Conservation (phyloP, 805 yeast species). For the Limtongia smithiae region DNA sequence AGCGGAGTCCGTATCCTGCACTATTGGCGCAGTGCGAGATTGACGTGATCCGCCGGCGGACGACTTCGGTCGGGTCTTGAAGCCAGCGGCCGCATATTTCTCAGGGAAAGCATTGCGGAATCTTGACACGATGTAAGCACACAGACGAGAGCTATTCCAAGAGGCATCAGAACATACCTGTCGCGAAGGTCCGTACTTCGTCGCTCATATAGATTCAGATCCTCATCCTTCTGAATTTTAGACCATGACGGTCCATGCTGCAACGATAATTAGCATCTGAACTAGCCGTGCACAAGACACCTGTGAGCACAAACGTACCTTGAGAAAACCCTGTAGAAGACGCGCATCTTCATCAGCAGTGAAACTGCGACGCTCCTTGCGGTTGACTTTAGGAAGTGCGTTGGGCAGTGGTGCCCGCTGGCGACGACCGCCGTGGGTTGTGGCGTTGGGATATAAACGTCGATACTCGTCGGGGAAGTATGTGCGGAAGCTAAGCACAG, state of each 20-base stretch:
- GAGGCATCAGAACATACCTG: conserved; percentile 27
- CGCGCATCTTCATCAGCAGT: conserved; percentile 44
- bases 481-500: conserved; percentile 40
- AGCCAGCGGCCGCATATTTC: conserved; percentile 44
- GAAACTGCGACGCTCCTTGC: conserved; percentile 44
- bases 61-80: conserved; percentile 34
- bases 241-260: conserved; percentile 47
- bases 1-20: conserved; percentile 2
- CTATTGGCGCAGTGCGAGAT: conserved; percentile 22
- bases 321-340: conserved; percentile 41
- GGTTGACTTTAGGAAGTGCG: conserved; percentile 42
- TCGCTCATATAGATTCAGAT: conserved; percentile 39
- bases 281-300: not conserved
- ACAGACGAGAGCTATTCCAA: not conserved
- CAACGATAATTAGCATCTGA: not conserved
- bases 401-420: conserved; percentile 29
- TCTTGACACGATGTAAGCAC: not conserved
- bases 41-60: conserved; percentile 16
- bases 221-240: conserved; percentile 44
- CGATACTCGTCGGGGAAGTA: conserved; percentile 46
- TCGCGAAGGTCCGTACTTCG: conserved; percentile 46
- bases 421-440: conserved; percentile 39
- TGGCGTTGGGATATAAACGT: conserved; percentile 45
- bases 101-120: conserved; percentile 47
- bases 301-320: conserved; percentile 4